These are phyloP conservation scores for Solanum etuberosum DNA, from an alignment of 257 asterid genomes.

Conservation along the genomic window DNA sequence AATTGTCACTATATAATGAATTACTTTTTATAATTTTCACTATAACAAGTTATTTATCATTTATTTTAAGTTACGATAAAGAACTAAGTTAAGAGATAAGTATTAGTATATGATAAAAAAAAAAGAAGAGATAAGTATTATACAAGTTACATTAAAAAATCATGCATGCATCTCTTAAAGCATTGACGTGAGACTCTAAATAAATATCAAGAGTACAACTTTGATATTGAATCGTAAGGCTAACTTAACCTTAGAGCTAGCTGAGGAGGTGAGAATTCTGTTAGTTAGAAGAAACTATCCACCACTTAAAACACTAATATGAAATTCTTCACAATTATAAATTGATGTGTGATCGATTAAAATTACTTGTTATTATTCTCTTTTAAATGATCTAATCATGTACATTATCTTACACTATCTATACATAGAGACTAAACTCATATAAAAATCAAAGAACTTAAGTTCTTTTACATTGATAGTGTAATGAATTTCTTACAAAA, in stretches of 20 bases:
- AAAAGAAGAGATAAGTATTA: neutral
- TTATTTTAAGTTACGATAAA: too few species aligned
- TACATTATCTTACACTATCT: too few species aligned
- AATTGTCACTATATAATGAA: neutral
- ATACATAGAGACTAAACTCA: neutral
- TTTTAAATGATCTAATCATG: neutral
- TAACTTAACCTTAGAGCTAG: neutral
- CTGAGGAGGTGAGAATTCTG: too few species aligned
- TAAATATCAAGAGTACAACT: too few species aligned
- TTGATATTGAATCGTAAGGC: neutral
- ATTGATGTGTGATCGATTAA: too few species aligned
- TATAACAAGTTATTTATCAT: neutral
- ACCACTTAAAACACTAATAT: rapidly evolving
- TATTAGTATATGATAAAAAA: too few species aligned
- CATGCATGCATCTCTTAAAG: neutral
- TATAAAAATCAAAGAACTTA: neutral
- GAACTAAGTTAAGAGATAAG: rapidly evolving
- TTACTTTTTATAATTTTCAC: neutral
- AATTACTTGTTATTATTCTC: neutral
- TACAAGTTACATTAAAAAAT: too few species aligned
- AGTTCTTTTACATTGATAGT: neutral
- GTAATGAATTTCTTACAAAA: neutral
- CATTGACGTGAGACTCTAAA: rapidly evolving
- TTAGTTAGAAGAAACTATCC: too few species aligned
- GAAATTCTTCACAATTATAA: neutral